phyloP scores from a whole-genome alignment of 2,329 filamentous ascomycete genomes.

The Chrysoporthe deuterocubensis region DNA sequence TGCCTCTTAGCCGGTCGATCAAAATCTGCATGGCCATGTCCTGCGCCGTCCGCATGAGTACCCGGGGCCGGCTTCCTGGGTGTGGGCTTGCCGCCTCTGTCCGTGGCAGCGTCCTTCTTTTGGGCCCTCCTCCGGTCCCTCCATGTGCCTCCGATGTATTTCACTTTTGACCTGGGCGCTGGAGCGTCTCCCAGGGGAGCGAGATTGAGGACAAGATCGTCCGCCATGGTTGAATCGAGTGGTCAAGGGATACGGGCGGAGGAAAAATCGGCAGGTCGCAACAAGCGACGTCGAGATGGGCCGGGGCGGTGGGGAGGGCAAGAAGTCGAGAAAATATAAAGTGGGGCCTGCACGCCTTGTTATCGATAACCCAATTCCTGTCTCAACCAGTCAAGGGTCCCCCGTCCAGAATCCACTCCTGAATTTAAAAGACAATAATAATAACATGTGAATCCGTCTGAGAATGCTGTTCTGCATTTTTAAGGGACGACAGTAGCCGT shows the following conservation, averaged over 20 bases:
- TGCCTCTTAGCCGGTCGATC: conserved; percentile 36
- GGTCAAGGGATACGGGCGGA: neutral
- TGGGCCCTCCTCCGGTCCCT: conserved; percentile 25
- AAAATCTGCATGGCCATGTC: conserved; percentile 33
- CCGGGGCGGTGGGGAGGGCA: neutral
- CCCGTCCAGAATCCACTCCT: neutral
- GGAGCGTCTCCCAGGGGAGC: conserved; percentile 17
- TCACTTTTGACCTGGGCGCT: conserved; percentile 17
- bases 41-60: conserved; percentile 44
- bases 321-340: conserved; percentile 12
- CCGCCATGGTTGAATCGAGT: conserved; percentile 15
- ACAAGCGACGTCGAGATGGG: neutral
- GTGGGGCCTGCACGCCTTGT: neutral
- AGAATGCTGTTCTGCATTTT: no score
- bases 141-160: conserved; percentile 27
- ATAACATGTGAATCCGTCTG: neutral
- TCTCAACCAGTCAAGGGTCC: neutral
- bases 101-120: conserved; percentile 24
- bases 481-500: neutral
- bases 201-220: conserved; percentile 27
- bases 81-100: conserved; percentile 8
- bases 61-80: conserved; percentile 10
- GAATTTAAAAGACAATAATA: neutral
- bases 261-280: neutral
- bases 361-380: conserved; percentile 1